These are phyloP conservation scores for Globisporangium okanoganense DNA, from an alignment of 352 stramenopile genomes.

Conservation along the genomic window DNA sequence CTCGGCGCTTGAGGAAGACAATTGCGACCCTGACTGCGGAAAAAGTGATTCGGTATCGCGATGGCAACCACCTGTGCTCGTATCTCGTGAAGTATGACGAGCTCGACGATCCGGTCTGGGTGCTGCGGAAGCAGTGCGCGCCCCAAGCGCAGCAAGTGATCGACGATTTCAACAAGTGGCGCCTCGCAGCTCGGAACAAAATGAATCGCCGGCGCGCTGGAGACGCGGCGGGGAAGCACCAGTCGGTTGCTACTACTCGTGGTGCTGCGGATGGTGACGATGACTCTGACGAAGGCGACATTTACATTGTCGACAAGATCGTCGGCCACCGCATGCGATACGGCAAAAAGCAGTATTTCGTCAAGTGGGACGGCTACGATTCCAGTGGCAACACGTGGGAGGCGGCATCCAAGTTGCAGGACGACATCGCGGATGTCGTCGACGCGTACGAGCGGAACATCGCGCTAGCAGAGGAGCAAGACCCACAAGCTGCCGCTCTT, in stretches of 20 bases:
- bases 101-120: conserved; percentile 24
- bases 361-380: conserved; percentile 69
- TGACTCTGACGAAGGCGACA: conserved; percentile 2
- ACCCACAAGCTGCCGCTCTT: neutral
- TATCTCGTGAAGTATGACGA: conserved; percentile 36
- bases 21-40: conserved; percentile 21
- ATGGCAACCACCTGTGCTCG: conserved; percentile 18
- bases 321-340: conserved; percentile 39
- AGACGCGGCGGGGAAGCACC: neutral
- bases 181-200: neutral
- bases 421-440: conserved; percentile 49
- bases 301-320: conserved; percentile 66
- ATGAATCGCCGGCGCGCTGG: conserved; percentile 11
- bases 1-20: neutral
- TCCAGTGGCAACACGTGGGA: conserved; percentile 70
- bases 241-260: neutral
- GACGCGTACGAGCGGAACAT: conserved; percentile 42
- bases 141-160: conserved; percentile 30
- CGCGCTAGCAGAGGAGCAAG: neutral
- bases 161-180: conserved; percentile 20
- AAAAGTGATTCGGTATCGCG: conserved; percentile 26
- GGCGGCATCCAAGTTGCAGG: conserved; percentile 35
- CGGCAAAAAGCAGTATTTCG: conserved; percentile 49
- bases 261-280: neutral
- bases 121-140: conserved; percentile 26